Conservation (phyloP, 2,329 filamentous ascomycete genomes). For the Drechslerella coelobrocha region DNA sequence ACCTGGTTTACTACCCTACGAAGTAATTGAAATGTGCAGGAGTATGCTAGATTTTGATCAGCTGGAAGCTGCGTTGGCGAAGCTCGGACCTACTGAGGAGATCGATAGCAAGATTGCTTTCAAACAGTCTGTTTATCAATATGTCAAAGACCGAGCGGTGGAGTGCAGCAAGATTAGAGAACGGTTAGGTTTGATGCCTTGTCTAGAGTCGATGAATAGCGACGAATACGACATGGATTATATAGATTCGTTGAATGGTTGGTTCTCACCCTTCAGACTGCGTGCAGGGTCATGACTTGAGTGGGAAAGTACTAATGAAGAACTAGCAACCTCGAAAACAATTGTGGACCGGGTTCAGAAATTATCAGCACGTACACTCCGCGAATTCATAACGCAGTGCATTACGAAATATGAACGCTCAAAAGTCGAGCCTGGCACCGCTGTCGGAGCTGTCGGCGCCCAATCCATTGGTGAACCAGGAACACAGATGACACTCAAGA, state of each 20-base stretch:
- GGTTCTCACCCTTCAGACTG: not conserved
- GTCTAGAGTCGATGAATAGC: conserved; percentile 41
- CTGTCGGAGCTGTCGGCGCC: conserved; percentile 92
- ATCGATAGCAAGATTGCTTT: conserved; percentile 69
- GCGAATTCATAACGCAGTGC: conserved; percentile 79
- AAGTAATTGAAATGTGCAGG: conserved; percentile 72
- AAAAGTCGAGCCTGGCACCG: conserved; percentile 90
- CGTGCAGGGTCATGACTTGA: not conserved
- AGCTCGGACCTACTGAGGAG: conserved; percentile 51
- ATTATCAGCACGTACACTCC: conserved; percentile 76
- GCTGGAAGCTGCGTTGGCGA: conserved; percentile 51
- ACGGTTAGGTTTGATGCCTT: conserved; percentile 39
- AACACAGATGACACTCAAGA: conserved; percentile 99
- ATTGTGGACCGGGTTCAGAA: conserved; percentile 78
- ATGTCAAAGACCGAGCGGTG: conserved; percentile 31
- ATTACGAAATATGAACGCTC: conserved; percentile 89
- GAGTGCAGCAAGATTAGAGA: conserved; percentile 37
- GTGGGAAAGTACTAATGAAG: not conserved
- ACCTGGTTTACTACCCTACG: conserved; percentile 72
- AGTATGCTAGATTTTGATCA: conserved; percentile 52
- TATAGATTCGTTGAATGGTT: conserved; percentile 42
- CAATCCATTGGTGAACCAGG: conserved; percentile 98
- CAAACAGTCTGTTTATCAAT: conserved; percentile 35
- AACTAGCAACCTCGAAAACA: conserved; percentile 28
- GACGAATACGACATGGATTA: conserved; percentile 47